A percentile compares a stretch with the other conserved stretches of the same genome.
Evolutionary conservation across 2,329 filamentous ascomycete species (phyloP).

Genomic region (Nothopassalora personata): DNA sequence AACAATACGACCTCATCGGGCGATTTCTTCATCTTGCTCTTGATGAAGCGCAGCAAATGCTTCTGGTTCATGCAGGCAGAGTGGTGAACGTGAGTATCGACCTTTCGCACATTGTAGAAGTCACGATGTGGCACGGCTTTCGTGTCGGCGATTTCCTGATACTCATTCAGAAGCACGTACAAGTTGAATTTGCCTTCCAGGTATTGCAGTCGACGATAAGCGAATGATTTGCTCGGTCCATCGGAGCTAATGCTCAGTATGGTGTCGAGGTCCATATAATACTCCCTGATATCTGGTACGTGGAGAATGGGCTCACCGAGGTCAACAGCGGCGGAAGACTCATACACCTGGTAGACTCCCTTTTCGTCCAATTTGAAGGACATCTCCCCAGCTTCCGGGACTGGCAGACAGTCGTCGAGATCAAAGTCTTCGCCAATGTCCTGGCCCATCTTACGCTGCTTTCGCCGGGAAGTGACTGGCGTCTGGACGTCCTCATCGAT

Average conservation of each 20-base stretch:
- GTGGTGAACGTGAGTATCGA: constrained; percentile 98
- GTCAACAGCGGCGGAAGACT: constrained; percentile 58
- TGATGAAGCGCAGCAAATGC: constrained; percentile 95
- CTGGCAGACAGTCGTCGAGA: constrained; percentile 67
- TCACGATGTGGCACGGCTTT: constrained; percentile 97
- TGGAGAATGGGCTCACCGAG: constrained; percentile 65
- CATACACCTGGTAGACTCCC: constrained; percentile 90
- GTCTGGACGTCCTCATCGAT: constrained; percentile 12
- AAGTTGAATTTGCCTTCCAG: constrained; percentile 96
- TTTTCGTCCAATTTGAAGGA: constrained; percentile 73
- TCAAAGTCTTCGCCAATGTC: constrained; percentile 91
- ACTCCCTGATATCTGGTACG: constrained; percentile 90
- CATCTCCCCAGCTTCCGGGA: constrained; percentile 66
- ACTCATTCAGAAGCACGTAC: constrained; percentile 88
- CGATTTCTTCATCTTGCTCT: constrained; percentile 99
- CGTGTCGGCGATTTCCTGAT: constrained; percentile 95
- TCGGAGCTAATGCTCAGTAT: constrained; percentile 88
- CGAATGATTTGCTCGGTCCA: constrained; percentile 93
- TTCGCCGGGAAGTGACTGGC: constrained; percentile 35
- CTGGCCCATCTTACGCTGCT: constrained; percentile 72
- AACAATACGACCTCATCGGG: constrained; percentile 90
- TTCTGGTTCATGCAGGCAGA: constrained; percentile 99
- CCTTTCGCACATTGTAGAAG: constrained; percentile 98
- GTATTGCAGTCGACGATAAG: constrained; percentile 89
- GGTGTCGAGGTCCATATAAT: constrained; percentile 88